Evolutionary conservation across 129 eudicot species (phyloP), one percentile per base, ranked within the genome.

Genomic region (Silybum marianum): DNA sequence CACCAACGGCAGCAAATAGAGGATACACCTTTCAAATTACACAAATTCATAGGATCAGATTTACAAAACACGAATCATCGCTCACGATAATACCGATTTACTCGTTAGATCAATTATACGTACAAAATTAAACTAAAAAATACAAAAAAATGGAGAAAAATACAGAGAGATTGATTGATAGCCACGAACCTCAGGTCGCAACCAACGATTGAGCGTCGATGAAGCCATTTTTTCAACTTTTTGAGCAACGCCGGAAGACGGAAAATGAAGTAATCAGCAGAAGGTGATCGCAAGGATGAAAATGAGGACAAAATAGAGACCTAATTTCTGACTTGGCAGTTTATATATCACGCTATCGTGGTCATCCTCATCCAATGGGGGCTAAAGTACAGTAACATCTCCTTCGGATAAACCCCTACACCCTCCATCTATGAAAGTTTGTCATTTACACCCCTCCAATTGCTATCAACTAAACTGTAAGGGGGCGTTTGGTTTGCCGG

Each of bases 1-100:
- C 93, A 1, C 98, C 98, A 23, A 90, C 86, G 71, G 98, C 93
- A 7, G 94, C 98, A 84, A 95, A 95, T 85, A 95, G 79, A 68
- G 98, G 98, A 71, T 87, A 95, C 9, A 95, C 98, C 98, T 95
- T 36, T 22, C 40, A 39, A 23, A 84, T 12, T 39, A 24, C 9
- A 18, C 13, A 67, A 51, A 76, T 71, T 73, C 69, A 72, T 82
- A 67, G 85, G 88, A 86, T 85, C 85, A 62, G 75, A 69, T 26
- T 18, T 6, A 62, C 12, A 51, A 51, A 65, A 72, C 63, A 36
- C 79, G 16, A 60, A 48, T 4, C 3, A 19, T 12, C 32, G 24
- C 0, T 39, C 67, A 69, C 39, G 51, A 54, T 22, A 24, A 46
- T 30, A 77, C 62, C 66, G 40, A 38, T 14, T 74, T 62, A 83